A percentile compares a stretch with the other conserved stretches of the same genome.
phyloP scores from a whole-genome alignment of 176 grass and related monocot genomes.

The Pontederia crassipes region DNA sequence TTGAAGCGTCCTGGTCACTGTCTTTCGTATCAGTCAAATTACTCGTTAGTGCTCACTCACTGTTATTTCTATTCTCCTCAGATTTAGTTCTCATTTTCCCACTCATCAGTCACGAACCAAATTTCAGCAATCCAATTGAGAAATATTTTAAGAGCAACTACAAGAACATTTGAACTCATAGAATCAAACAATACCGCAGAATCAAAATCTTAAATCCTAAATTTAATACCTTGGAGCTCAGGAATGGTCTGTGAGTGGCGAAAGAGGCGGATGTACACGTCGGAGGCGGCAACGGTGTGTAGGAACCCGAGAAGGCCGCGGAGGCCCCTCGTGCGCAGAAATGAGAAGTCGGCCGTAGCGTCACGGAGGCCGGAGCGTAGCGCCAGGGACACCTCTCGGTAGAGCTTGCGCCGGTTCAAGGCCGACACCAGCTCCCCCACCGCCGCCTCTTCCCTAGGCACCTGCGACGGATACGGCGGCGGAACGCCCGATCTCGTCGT shows the following conservation, averaged over 20 bases:
- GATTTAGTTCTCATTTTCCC: no score
- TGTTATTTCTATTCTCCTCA: no score
- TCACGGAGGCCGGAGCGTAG: constrained; percentile 76
- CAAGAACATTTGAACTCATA: no score
- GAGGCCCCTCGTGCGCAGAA: constrained; percentile 67
- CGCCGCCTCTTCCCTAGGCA: constrained; percentile 2
- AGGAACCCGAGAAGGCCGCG: constrained; percentile 63
- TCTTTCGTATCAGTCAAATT: no score
- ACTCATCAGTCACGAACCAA: no score
- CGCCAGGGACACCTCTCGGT: constrained; percentile 89
- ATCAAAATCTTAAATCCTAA: not conserved
- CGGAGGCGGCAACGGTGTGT: constrained; percentile 44
- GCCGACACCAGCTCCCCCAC: constrained; percentile 45
- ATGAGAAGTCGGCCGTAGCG: constrained; percentile 86
- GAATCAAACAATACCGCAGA: not conserved
- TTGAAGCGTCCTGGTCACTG: no score
- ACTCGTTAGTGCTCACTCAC: no score
- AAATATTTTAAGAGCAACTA: no score
- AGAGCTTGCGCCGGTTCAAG: constrained; percentile 54
- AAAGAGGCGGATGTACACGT: constrained; percentile 59
- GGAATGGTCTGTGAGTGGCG: constrained; percentile 84
- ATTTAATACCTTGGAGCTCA: constrained; percentile 72
- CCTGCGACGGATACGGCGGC: constrained; percentile 7
- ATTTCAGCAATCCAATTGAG: no score
- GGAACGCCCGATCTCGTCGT: constrained; percentile 17